Evolutionary conservation across 2,329 filamentous ascomycete genomes (phyloP).

Genomic region (Fusarium sp.): DNA sequence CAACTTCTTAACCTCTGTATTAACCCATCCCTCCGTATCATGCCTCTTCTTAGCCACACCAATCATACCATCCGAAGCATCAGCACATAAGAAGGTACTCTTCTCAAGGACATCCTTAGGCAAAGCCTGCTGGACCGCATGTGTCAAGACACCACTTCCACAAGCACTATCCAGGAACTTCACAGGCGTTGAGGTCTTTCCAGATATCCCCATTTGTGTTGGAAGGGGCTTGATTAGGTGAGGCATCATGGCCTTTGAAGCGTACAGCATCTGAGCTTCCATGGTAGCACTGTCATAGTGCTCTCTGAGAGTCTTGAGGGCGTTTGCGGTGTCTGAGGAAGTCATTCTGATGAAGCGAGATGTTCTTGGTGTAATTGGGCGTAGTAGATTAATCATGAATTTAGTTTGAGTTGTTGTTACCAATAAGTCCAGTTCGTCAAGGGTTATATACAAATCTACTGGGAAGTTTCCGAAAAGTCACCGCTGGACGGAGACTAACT

Average conservation of each 20-base stretch:
- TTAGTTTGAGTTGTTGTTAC: neutral
- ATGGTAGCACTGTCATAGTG: constrained; percentile 22
- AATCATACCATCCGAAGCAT: constrained; percentile 56
- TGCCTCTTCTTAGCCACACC: constrained; percentile 52
- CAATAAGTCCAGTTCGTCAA: neutral
- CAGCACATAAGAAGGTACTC: constrained; percentile 61
- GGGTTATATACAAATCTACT: neutral
- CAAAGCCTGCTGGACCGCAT: constrained; percentile 54
- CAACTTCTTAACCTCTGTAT: constrained; percentile 53
- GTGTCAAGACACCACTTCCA: constrained; percentile 60
- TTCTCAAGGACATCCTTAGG: constrained; percentile 48
- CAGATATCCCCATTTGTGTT: constrained; percentile 39
- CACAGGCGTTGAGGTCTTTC: constrained; percentile 44
- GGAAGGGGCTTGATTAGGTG: constrained; percentile 34
- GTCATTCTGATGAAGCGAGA: constrained; percentile 8
- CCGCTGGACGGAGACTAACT: constrained; percentile 22
- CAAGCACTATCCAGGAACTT: constrained; percentile 63
- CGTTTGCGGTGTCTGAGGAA: neutral
- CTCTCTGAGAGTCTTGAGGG: constrained; percentile 18
- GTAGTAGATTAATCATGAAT: neutral
- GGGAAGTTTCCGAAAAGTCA: constrained; percentile 35
- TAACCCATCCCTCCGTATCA: constrained; percentile 55
- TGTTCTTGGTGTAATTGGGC: neutral
- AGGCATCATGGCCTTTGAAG: constrained; percentile 30
- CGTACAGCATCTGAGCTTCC: constrained; percentile 30